Conservation (phyloP, 257 asterid species). For the Solanum habrochaites region DNA sequence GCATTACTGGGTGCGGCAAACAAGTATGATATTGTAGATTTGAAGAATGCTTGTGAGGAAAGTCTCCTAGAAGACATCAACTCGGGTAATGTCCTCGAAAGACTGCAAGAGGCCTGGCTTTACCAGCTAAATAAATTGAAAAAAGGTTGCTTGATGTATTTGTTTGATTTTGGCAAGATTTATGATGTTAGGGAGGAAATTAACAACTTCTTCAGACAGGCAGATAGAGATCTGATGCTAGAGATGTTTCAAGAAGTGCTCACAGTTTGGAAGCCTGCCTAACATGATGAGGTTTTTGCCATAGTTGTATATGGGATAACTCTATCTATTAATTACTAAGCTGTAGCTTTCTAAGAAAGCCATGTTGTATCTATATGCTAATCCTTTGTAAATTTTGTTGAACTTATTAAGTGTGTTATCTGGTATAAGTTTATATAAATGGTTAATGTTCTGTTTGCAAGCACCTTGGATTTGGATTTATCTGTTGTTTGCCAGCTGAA, state of each 20-base stretch:
- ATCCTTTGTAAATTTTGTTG: background rate
- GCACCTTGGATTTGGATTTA: background rate
- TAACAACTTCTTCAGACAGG: conserved; percentile 46
- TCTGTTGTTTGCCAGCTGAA: background rate
- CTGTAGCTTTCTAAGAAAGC: background rate
- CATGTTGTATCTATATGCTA: background rate
- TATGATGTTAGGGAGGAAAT: conserved; percentile 78
- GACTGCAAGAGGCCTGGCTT: conserved; percentile 95
- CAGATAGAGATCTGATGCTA: conserved; percentile 67
- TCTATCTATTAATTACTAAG: background rate
- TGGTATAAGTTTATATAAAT: background rate
- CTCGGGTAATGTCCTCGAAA: conserved; percentile 78
- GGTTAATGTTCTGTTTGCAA: background rate
- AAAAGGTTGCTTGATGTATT: conserved; percentile 75
- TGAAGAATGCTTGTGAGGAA: conserved; percentile 84
- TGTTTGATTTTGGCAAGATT: conserved; percentile 88
- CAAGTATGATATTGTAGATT: conserved; percentile 67
- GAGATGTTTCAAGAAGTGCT: conserved; percentile 90
- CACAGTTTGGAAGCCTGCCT: conserved; percentile 62
- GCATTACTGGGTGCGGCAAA: conserved; percentile 77
- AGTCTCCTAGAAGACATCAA: conserved; percentile 80
- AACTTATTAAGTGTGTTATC: background rate
- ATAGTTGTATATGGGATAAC: background rate
- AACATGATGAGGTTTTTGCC: background rate
- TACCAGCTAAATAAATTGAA: conserved; percentile 71